phyloP scores from a whole-genome alignment of 1,139 yeast species.

The Hemisphaericaspora lyxosophila region DNA sequence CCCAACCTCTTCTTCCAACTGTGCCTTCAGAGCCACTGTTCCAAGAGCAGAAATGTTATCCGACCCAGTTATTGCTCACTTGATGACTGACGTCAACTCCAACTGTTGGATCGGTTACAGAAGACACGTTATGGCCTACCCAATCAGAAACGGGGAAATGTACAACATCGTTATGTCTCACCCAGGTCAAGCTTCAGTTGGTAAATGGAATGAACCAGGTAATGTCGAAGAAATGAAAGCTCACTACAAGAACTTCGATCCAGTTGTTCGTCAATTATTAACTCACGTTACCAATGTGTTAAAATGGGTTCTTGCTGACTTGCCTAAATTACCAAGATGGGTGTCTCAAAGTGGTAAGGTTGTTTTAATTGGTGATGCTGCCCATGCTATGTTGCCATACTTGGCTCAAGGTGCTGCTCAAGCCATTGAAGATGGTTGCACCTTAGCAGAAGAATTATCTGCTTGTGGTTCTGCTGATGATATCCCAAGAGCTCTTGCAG shows the following conservation, averaged over 20 bases:
- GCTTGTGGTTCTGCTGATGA: conserved; percentile 8
- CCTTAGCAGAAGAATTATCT: conserved; percentile 17
- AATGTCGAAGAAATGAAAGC: conserved; percentile 13
- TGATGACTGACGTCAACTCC: conserved; percentile 14
- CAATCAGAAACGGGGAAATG: conserved; percentile 15
- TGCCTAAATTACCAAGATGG: conserved; percentile 13
- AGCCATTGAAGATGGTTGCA: conserved; percentile 32
- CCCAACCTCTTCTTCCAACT: conserved; percentile 13
- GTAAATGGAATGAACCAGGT: conserved; percentile 14
- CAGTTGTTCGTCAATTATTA: conserved; percentile 12
- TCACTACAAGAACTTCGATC: conserved; percentile 13
- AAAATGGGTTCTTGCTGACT: conserved; percentile 15
- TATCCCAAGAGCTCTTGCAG: conserved; percentile 11
- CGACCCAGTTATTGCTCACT: conserved; percentile 13
- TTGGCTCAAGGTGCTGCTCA: conserved; percentile 43
- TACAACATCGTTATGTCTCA: conserved; percentile 16
- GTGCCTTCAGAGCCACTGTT: conserved; percentile 20
- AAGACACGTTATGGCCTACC: conserved; percentile 15
- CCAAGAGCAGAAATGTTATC: conserved; percentile 17
- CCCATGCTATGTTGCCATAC: conserved; percentile 41
- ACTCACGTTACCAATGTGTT: conserved; percentile 12
- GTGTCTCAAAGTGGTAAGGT: conserved; percentile 18
- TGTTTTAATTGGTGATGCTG: conserved; percentile 36
- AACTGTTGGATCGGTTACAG: conserved; percentile 15
- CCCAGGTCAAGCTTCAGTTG: conserved; percentile 15